Base-by-base conservation (phyloP, 1,139 yeast genomes). In the Meyerozyma elateridarum region DNA sequence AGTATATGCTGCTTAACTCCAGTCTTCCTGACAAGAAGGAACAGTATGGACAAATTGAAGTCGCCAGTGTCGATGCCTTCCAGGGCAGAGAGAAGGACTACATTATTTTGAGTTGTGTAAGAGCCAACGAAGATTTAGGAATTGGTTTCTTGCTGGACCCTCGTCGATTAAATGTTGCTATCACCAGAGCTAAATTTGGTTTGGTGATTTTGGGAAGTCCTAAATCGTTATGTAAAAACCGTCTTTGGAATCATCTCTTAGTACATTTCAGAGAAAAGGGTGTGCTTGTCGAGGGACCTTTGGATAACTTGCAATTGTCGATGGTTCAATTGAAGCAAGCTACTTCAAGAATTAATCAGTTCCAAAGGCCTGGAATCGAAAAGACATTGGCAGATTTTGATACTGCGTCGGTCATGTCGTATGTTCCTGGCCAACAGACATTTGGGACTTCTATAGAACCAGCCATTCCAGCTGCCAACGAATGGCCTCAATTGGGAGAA, bases 61-160 rank as follows among this genome's bases (percentile, higher is more conserved):
- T 89, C 18, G 87, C 93, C 11, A 82, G 94, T 28, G 96, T 89
- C 22, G 96, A 89, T 61, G 95, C 96, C 1, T 89, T 89, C 70
- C 96, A 89, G 61, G 97, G 97, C 30, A 76, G 96, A 43, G 97
- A 89, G 56, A 89, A 89, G 57, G 95, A 89, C 52, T 87, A 76
- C 49, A 85, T 89, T 39, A 84, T 89, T 34, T 59, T 89, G 36
- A 82, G 95, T 19, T 88, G 96, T 68, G 96, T 88, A 29, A 75
- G 97, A 52, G 91, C 95, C 25, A 88, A 88, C 52, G 93, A 85
- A 36, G 74, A 71, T 32, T 87, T 82, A 46, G 73, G 71, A 7
- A 85, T 89, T 56, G 97, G 97, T 22, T 88, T 89, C 57, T 70
- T 89, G 51, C 76, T 81, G 41, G 96, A 89, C 50, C 91, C 95